phyloP scores from a whole-genome alignment of 805 yeast genomes.

The Candida boidinii region DNA sequence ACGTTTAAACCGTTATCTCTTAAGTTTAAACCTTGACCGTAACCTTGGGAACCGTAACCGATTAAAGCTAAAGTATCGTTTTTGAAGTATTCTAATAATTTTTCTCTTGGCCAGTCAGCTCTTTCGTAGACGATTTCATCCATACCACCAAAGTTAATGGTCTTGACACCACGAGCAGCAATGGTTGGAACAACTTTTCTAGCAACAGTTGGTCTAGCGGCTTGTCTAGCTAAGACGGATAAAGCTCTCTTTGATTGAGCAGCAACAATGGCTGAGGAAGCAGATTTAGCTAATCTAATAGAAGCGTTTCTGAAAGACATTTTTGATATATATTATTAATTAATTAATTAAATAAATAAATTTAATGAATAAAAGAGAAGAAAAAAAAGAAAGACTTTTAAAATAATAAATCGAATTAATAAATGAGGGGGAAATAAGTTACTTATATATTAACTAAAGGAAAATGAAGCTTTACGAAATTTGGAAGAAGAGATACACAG shows the following conservation, averaged over 20 bases:
- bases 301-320: conserved; percentile 32
- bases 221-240: conserved; percentile 37
- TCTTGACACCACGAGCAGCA: conserved; percentile 85
- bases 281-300: conserved; percentile 39
- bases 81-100: conserved; percentile 92
- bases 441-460: no score
- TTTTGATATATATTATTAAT: not conserved
- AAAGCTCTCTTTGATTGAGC: conserved; percentile 55
- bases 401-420: no score
- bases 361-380: not conserved
- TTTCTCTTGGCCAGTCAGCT: conserved; percentile 99
- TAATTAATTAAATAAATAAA: not conserved
- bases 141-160: conserved; percentile 94
- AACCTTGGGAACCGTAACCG: conserved; percentile 99
- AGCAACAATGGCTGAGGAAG: conserved; percentile 31
- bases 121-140: conserved; percentile 97
- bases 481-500: no score
- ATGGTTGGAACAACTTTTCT: conserved; percentile 28
- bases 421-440: no score
- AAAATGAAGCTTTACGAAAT: no score
- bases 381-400: conserved; percentile 1
- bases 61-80: conserved; percentile 94
- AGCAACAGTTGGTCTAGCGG: conserved; percentile 37
- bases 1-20: conserved; percentile 98
- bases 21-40: conserved; percentile 99